Evolutionary conservation across 306 rosid genomes (phyloP).

Genomic region (Aeschynomene evenia): DNA sequence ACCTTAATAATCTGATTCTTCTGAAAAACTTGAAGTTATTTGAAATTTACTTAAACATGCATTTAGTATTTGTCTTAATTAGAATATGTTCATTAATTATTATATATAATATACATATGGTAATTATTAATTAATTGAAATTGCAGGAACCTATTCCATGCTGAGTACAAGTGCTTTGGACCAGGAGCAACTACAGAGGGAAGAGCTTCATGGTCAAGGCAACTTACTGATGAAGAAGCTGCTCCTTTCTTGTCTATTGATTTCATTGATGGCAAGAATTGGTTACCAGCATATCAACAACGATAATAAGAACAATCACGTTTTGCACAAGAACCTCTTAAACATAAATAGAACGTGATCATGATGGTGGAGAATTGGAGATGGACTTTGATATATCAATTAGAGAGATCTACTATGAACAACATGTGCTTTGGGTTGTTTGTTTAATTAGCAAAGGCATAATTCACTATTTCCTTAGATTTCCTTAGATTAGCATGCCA

Average conservation of each 20-base stretch:
- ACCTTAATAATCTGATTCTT: no score
- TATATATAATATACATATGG: no score
- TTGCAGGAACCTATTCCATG: conserved; percentile 56
- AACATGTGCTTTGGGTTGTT: not conserved
- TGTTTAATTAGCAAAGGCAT: not conserved
- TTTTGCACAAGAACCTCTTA: not conserved
- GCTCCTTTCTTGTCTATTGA: conserved; percentile 43
- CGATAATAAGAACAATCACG: no score
- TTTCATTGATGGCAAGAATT: conserved; percentile 61
- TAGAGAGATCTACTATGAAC: not conserved
- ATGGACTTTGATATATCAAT: not conserved
- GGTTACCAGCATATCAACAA: conserved; percentile 76
- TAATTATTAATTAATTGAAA: not conserved
- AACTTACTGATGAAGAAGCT: conserved; percentile 49
- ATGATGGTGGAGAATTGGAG: no score
- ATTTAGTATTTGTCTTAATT: not conserved
- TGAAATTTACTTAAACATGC: not conserved
- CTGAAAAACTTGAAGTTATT: no score
- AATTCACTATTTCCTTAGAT: no score
- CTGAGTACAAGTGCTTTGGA: conserved; percentile 62
- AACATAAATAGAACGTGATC: no score
- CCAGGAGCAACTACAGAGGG: conserved; percentile 46
- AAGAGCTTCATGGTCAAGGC: conserved; percentile 62
- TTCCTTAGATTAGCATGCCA: no score
- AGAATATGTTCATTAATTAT: not conserved